Evolutionary conservation across 2,329 filamentous ascomycete genomes (phyloP).

Genomic region (Pseudogymnoascus sp.): DNA sequence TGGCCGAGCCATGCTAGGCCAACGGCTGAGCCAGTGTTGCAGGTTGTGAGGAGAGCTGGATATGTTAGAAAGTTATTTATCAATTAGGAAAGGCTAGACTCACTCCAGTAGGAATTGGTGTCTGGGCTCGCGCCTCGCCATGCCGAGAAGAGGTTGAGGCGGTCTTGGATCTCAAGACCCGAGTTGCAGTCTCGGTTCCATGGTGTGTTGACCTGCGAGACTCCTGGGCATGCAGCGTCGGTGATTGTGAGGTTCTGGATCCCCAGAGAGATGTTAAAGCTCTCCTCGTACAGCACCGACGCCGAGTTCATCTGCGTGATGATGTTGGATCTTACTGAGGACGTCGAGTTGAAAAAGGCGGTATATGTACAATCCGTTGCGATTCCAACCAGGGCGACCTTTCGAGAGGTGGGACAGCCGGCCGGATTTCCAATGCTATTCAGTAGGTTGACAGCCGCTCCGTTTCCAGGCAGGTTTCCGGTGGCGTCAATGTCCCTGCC

Average conservation of each 20-base stretch:
- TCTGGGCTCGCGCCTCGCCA: slow-evolving; percentile 79
- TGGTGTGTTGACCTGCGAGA: slow-evolving; percentile 56
- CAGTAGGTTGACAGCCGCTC: slow-evolving; percentile 70
- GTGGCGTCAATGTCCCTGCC: slow-evolving; percentile 58
- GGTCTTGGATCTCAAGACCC: slow-evolving; percentile 59
- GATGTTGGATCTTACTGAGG: slow-evolving; percentile 64
- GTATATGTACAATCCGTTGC: slow-evolving; percentile 92
- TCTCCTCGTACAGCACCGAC: slow-evolving; percentile 78
- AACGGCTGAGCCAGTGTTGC: slow-evolving; percentile 73
- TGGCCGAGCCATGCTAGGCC: slow-evolving; percentile 91
- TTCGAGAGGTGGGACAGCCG: slow-evolving; percentile 87
- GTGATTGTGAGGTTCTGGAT: slow-evolving; percentile 79
- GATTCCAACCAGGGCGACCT: slow-evolving; percentile 83
- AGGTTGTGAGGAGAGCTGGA: slow-evolving; percentile 53
- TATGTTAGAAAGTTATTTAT: slow-evolving; percentile 54
- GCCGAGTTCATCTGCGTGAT: slow-evolving; percentile 80
- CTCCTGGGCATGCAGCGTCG: slow-evolving; percentile 65
- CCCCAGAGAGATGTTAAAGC: slow-evolving; percentile 91
- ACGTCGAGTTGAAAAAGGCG: slow-evolving; percentile 56
- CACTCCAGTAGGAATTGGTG: slow-evolving; percentile 85
- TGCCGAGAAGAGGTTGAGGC: slow-evolving; percentile 77
- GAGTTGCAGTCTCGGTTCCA: slow-evolving; percentile 77
- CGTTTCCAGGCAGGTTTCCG: slow-evolving; percentile 62
- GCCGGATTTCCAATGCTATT: slow-evolving; percentile 69
- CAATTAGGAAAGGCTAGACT: slow-evolving; percentile 56